Evolutionary conservation across 108 stramenopile species (phyloP).

Genomic region (Phaeodactylum tricornutum): DNA sequence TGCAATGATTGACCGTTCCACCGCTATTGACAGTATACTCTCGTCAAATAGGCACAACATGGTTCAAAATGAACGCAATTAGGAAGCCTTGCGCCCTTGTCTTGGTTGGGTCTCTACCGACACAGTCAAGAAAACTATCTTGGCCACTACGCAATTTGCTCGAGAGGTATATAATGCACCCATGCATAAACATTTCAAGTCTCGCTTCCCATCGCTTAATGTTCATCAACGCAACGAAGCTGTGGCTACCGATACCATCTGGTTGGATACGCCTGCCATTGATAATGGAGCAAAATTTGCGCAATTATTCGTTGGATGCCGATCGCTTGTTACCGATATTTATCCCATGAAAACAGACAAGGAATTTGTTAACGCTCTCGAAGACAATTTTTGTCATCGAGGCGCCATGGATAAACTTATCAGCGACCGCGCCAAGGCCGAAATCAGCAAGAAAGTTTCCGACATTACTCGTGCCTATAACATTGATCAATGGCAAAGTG

Average conservation of each 20-base stretch:
- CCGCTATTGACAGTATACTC: no score
- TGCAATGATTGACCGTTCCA: no score
- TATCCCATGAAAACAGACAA: constrained; percentile 7
- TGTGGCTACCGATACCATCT: constrained; percentile 21
- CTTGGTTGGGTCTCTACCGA: constrained; percentile 8
- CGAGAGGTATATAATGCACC: not conserved
- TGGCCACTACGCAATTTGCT: constrained; percentile 11
- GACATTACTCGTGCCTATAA: constrained; percentile 7
- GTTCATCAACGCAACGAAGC: constrained; percentile 10
- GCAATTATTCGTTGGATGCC: constrained; percentile 7
- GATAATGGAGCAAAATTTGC: constrained; percentile 5
- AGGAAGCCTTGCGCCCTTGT: constrained; percentile 1
- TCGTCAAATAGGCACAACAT: no score
- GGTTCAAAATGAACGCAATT: no score
- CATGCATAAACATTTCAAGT: not conserved
- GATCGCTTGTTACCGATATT: constrained; percentile 2
- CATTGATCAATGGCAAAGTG: constrained; percentile 16
- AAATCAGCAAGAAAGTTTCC: constrained; percentile 9
- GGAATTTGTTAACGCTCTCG: constrained; percentile 9
- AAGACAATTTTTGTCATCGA: constrained; percentile 22
- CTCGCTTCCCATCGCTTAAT: constrained; percentile 12
- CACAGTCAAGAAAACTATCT: constrained; percentile 2
- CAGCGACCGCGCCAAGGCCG: constrained; percentile 5
- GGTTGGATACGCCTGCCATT: constrained; percentile 8
- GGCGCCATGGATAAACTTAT: not conserved